Evolutionary conservation across 768 basidiomycete species (phyloP), one percentile per base, ranked within the genome.

Genomic region (Amanita rubescens): DNA sequence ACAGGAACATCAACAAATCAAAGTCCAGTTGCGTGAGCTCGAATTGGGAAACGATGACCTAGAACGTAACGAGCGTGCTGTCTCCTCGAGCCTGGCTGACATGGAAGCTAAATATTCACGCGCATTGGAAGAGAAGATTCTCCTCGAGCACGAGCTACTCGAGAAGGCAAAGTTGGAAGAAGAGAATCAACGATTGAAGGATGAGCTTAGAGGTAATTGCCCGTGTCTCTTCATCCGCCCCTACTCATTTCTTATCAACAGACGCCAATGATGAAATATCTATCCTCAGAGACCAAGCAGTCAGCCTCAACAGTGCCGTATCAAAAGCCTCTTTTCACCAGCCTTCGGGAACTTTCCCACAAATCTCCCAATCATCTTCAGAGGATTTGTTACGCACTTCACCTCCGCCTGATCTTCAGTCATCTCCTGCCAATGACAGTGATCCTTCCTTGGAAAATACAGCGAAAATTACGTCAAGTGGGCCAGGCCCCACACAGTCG

Each of bases 41-140:
- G 95, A 98, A 70, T 88, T 98, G 82, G 95, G 95, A 44, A 97
- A 96, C 63, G 96, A 99, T 63, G 94, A 98, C 70, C 75, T 99
- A 54, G 96, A 98, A 66, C 79, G 94, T 57, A 94, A 88, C 67
- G 95, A 97, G 65, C 82, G 96, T 25, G 89, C 88, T 48, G 86
- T 90, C 38, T 80, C 87, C 8, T 90, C 87, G 46, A 88, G 81
- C 60, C 69, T 94, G 60, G 87, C 86, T 3, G 88, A 90, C 64
- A 75, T 91, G 61, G 94, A 96, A 70, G 74, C 81, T 60, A 92
- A 87, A 66, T 95, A 98, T 71, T 84, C 93, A 55, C 80, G 85
- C 50, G 88, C 87, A 1, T 74, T 98, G 32, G 96, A 99, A 68
- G 94, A 98, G 72, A 98, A 97, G 72, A 97, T 97, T 52, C 72